Evolutionary conservation across 257 asterid genomes (phyloP), one percentile per base, ranked within the genome.

Genomic region (Solanum okadae): DNA sequence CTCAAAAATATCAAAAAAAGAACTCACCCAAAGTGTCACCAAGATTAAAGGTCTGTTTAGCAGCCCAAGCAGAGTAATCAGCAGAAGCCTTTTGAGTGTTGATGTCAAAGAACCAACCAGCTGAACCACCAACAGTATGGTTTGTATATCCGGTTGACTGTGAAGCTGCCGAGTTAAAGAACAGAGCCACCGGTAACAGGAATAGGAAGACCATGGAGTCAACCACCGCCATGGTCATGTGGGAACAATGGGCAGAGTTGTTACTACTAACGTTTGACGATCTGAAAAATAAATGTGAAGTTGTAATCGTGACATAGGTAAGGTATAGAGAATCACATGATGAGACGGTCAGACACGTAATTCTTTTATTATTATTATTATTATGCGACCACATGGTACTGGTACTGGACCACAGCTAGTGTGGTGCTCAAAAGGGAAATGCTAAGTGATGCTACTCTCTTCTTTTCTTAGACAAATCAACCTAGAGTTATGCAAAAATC

Each of bases 61-160:
- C 90, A 70, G 96, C 96, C 99, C 99, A 96, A 90, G 96, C 90
- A 70, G 84, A 40, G 93, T 88, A 95, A 83, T 94, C 94, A n/a
- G 96, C 87, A 0, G 98, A 94, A 38, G 94, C 12, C 75, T 83
- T 87, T 49, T 90, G 89, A 59, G 94, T 91, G 91, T 88, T 63
- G 88, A 92, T 46, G 92, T 95, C 82, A 92, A 94, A 96, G 91
- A 93, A 94, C 98, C 99, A 96, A 6, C 98, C 99, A 81, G 92
- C 94, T 49, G 35, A 88, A 86, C 88, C 97, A 83, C 98, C 99
- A 63, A 96, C 98, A 4, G 98, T 94, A 70, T 96, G 96, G 90
- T 96, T 96, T 67, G 91, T 90, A 91, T 95, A 95, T 29, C 67
- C 63, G 37, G 91, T 91, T 16, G 92, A 31, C 63, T 84, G 88